A percentile compares a stretch with the other conserved stretches of the same genome.
Evolutionary conservation across 108 stramenopile genomes (phyloP).

Genomic region (Nannochloropsis salina): DNA sequence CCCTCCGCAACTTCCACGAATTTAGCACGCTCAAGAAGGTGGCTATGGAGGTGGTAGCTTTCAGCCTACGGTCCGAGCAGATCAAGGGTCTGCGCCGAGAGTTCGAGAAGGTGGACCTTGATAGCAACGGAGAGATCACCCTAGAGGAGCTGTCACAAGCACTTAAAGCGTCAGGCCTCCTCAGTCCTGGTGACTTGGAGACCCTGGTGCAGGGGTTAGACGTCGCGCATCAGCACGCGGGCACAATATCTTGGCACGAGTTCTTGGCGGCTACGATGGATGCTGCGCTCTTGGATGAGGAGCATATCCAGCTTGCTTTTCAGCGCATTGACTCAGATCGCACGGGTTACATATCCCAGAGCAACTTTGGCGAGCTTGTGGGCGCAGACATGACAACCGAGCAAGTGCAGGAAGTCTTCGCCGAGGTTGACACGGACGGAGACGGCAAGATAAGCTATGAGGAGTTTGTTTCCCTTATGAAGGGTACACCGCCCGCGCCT

Average conservation of each 20-base stretch:
- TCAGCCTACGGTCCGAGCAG: conserved; percentile 26
- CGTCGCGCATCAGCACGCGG: conserved; percentile 29
- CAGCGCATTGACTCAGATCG: conserved; percentile 33
- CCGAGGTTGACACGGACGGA: conserved; percentile 17
- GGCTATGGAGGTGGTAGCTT: conserved; percentile 37
- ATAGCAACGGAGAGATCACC: conserved; percentile 30
- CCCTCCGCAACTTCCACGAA: conserved; percentile 21
- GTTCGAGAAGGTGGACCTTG: conserved; percentile 31
- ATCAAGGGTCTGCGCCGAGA: conserved; percentile 29
- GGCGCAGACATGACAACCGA: conserved; percentile 30
- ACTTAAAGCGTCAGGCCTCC: not conserved
- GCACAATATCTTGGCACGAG: conserved; percentile 37
- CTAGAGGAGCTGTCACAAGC: conserved; percentile 27
- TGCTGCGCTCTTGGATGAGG: conserved; percentile 21
- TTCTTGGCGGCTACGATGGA: conserved; percentile 43
- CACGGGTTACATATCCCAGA: conserved; percentile 27
- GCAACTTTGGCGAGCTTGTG: conserved; percentile 26
- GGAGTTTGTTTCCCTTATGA: conserved; percentile 6
- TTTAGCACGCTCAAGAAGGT: conserved; percentile 22
- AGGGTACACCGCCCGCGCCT: not conserved
- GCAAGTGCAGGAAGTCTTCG: conserved; percentile 18
- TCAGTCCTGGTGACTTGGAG: not conserved
- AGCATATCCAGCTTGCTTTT: conserved; percentile 37
- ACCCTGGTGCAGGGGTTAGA: not conserved
- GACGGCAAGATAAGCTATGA: conserved; percentile 20